Base-by-base conservation (phyloP, 192 early-diverging fungal species). In the Radiomyces spectabilis region DNA sequence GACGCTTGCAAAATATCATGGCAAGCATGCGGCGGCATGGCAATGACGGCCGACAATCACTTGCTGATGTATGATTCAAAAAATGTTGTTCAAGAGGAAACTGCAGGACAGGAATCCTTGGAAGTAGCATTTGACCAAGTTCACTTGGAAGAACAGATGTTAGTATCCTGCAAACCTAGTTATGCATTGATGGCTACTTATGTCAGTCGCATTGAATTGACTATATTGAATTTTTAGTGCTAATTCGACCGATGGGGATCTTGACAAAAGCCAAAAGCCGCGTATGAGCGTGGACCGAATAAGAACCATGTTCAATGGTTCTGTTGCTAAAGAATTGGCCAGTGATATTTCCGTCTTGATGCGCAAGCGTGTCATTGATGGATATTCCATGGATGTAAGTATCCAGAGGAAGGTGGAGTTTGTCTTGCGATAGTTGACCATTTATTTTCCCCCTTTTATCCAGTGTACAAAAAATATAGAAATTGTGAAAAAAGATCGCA, bases 341-440 rank as follows among this genome's bases (percentile, higher is more conserved):
- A 53, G 61, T 16, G 95, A 98, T 64, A 83, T 96, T 38, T 84
- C 90, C 2, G 79, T 85, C 5, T 65, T 77, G 6, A 98, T 98
- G 87, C 74, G 85, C 25, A 74, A 78, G 49, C 79, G 89, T 41
- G 92, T 85, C 1, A 52, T 68, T 44, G 65, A 66, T 6, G 90
- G 91, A 6, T 98, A 98, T 68, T 83, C 78, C 7, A 78, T 90
- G 72, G 75, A 87, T 53, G 89, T 85, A 48, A 61, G 64, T 31
- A 74, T 76, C 37, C 42, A n/a, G n/a, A n/a, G n/a, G n/a, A n/a
- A 53, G 30, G 67, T 48, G 2, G 61, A 71, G 19, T 10, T 25
- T 9, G 30, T 48, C 16, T 26, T 46, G 15, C 57, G 58, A 31
- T 57, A 69, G 16, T 41, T 65, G 47, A 73, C 66, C 62, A 48